A percentile compares a stretch with the other conserved stretches of the same genome.
These are phyloP conservation scores for Paraconiothyrium brasiliense DNA, from an alignment of 2,329 filamentous ascomycete genomes.

Conservation along the genomic window DNA sequence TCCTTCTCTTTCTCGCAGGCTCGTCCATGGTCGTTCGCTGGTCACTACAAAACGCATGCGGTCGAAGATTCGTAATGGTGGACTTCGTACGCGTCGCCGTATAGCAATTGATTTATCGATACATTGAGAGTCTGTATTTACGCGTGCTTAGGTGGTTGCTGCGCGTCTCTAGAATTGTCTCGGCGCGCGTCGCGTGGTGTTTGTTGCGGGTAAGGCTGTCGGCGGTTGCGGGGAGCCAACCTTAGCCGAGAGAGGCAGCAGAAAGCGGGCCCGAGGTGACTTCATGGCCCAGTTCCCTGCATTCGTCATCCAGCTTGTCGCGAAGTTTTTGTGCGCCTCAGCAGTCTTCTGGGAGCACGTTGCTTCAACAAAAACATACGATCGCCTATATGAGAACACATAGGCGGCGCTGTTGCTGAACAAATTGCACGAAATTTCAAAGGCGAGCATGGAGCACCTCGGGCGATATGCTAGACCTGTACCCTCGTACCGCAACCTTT, in stretches of 20 bases:
- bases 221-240: slow-evolving; percentile 26
- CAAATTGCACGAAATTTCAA: slow-evolving; percentile 1
- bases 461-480: slow-evolving; percentile 24
- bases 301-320: slow-evolving; percentile 25
- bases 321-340: slow-evolving; percentile 7
- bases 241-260: slow-evolving; percentile 36
- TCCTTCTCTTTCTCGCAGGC: slow-evolving; percentile 47
- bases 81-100: slow-evolving; percentile 13
- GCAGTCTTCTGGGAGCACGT: background rate
- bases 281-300: slow-evolving; percentile 32
- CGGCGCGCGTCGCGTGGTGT: slow-evolving; percentile 39
- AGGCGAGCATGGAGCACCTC: slow-evolving; percentile 28
- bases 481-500: slow-evolving; percentile 34
- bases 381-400: slow-evolving; percentile 5
- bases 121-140: slow-evolving; percentile 2
- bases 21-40: slow-evolving; percentile 37
- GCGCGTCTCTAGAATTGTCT: slow-evolving; percentile 11
- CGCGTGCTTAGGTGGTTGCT: slow-evolving; percentile 7
- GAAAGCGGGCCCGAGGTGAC: slow-evolving; percentile 43
- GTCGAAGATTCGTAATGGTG: background rate
- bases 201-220: slow-evolving; percentile 24
- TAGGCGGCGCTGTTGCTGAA: background rate
- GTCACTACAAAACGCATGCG: background rate
- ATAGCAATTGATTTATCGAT: slow-evolving; percentile 17
- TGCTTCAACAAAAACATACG: background rate